Percentiles rank a stretch among this genome's conserved stretches.
Conservation (phyloP, 768 basidiomycete genomes). For the Flagelloscypha sp. region DNA sequence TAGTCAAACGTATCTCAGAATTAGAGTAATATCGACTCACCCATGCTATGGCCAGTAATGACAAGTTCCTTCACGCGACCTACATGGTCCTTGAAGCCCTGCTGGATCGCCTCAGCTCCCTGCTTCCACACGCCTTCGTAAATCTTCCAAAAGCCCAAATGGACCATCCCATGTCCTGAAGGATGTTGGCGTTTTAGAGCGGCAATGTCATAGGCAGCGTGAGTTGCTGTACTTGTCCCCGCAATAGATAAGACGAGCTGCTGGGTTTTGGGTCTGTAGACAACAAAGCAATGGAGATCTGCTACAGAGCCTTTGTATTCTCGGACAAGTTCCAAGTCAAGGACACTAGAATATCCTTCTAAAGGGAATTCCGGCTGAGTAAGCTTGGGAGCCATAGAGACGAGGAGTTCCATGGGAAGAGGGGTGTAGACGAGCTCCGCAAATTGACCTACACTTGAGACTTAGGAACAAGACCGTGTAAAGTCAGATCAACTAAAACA, state of each 20-base stretch:
- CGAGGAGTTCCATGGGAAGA: slow-evolving; percentile 34
- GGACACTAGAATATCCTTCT: slow-evolving; percentile 33
- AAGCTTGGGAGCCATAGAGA: slow-evolving; percentile 30
- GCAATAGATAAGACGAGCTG: slow-evolving; percentile 47
- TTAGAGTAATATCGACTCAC: no score
- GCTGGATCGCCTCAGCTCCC: slow-evolving; percentile 28
- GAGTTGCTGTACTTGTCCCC: slow-evolving; percentile 36
- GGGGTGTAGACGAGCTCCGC: slow-evolving; percentile 43
- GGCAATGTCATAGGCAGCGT: slow-evolving; percentile 41
- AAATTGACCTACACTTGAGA: slow-evolving; percentile 37
- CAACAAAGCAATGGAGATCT: slow-evolving; percentile 37
- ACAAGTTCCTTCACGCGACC: slow-evolving; percentile 31
- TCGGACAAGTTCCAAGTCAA: slow-evolving; percentile 28
- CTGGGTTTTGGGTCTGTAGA: slow-evolving; percentile 32
- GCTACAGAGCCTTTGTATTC: slow-evolving; percentile 34
- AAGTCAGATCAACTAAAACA: slow-evolving; percentile 6
- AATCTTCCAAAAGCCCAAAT: slow-evolving; percentile 48
- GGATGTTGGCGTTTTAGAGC: slow-evolving; percentile 30
- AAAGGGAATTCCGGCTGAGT: slow-evolving; percentile 38
- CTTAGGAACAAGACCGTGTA: slow-evolving; percentile 2
- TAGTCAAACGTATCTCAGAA: no score
- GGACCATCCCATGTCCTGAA: slow-evolving; percentile 31
- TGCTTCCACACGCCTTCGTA: slow-evolving; percentile 33
- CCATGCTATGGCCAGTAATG: slow-evolving; percentile 52
- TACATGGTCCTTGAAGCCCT: slow-evolving; percentile 27